Conservation (phyloP, 176 grass and related monocot genomes). For the Phyllostachys edulis region DNA sequence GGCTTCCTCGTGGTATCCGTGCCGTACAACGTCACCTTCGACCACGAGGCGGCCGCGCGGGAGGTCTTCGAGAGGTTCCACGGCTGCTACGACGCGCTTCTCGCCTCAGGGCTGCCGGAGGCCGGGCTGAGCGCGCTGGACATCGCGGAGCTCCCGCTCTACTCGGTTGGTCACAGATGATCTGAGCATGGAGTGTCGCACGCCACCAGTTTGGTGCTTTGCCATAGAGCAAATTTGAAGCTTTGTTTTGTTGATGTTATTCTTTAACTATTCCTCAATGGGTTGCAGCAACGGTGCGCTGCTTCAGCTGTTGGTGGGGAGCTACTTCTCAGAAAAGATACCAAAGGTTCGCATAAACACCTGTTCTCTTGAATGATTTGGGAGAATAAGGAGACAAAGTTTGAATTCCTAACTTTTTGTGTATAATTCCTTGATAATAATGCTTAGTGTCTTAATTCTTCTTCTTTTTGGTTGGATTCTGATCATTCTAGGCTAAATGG, state of each 20-base stretch:
- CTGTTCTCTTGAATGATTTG: neutral
- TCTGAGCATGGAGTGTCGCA: neutral
- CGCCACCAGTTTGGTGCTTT: slow-evolving; percentile 33
- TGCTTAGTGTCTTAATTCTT: neutral
- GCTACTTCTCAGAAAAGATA: slow-evolving; percentile 83
- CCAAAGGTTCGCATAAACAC: slow-evolving; percentile 54
- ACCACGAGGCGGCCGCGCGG: slow-evolving; percentile 77
- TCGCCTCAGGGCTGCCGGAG: slow-evolving; percentile 60
- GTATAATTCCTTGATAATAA: neutral
- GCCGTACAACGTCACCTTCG: slow-evolving; percentile 86
- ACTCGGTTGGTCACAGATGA: slow-evolving; percentile 87
- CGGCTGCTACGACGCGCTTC: slow-evolving; percentile 61
- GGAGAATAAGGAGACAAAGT: neutral
- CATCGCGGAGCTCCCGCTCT: slow-evolving; percentile 63
- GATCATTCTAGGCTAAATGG: slow-evolving; percentile 64
- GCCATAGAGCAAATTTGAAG: neutral
- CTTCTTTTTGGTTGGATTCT: slow-evolving; percentile 21
- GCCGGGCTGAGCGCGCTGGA: slow-evolving; percentile 48
- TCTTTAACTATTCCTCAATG: slow-evolving; percentile 4
- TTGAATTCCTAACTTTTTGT: neutral
- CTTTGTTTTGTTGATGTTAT: neutral
- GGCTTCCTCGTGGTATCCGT: slow-evolving; percentile 87
- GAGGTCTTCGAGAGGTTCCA: slow-evolving; percentile 76
- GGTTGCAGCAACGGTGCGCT: slow-evolving; percentile 83
- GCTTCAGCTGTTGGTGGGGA: slow-evolving; percentile 87